Percentiles rank a stretch among this genome's conserved stretches.
These are phyloP conservation scores for Podosphaera fusca DNA, from an alignment of 2,329 filamentous ascomycete genomes.

Conservation along the genomic window DNA sequence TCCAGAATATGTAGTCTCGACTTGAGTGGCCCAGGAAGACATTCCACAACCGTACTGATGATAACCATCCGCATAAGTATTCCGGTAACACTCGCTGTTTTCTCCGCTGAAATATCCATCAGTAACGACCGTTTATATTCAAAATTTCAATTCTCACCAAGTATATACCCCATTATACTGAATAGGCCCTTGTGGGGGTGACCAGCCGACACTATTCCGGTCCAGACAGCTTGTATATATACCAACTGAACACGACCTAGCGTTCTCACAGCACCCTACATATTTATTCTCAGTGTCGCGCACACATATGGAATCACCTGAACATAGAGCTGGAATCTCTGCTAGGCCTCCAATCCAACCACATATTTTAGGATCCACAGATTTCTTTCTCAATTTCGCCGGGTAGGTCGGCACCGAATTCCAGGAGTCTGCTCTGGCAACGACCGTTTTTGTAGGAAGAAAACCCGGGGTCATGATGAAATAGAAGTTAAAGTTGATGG, in stretches of 20 bases:
- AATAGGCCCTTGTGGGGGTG: conserved; percentile 4
- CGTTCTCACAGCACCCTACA: conserved; percentile 14
- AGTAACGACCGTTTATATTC: conserved; percentile 2
- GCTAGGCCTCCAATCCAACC: conserved; percentile 13
- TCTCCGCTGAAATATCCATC: conserved; percentile 7
- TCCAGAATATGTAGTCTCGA: conserved; percentile 11
- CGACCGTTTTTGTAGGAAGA: neutral
- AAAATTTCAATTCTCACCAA: conserved; percentile 8
- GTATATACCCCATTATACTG: conserved; percentile 13
- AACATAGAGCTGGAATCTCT: conserved; percentile 8
- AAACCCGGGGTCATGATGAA: neutral
- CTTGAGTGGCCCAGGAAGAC: conserved; percentile 7
- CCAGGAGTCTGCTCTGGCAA: neutral
- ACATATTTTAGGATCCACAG: conserved; percentile 10
- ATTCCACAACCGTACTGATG: conserved; percentile 12
- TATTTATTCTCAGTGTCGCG: conserved; percentile 11
- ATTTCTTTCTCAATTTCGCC: conserved; percentile 9
- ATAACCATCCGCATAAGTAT: conserved; percentile 12
- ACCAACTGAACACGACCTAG: conserved; percentile 12
- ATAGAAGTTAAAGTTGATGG: neutral
- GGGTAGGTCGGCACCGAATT: conserved; percentile 3
- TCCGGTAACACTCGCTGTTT: conserved; percentile 10
- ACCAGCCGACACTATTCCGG: conserved; percentile 10
- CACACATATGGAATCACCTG: conserved; percentile 12
- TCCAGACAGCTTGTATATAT: conserved; percentile 15